Conservation (phyloP, 75 land plant genomes). For the Chamaecyparis obtusa region DNA sequence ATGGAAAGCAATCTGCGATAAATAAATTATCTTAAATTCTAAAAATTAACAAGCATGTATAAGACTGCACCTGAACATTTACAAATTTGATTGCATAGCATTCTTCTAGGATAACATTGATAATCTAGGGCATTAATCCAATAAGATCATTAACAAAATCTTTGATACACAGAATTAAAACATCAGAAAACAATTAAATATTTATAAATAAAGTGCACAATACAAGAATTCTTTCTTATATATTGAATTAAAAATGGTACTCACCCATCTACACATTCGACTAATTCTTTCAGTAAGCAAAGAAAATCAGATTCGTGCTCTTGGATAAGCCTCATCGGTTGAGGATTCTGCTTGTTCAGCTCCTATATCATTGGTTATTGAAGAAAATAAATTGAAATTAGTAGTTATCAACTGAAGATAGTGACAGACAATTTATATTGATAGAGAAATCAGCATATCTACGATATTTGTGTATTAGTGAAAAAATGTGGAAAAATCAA, state of each 20-base stretch:
- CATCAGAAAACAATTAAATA: constrained; percentile 6
- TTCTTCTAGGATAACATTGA: constrained; percentile 84
- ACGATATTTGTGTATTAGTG: constrained; percentile 65
- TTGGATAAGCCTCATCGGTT: constrained; percentile 57
- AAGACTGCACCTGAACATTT: constrained; percentile 21
- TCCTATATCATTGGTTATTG: constrained; percentile 97
- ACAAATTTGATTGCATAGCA: constrained; percentile 89
- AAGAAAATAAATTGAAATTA: background rate
- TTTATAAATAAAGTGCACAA: background rate
- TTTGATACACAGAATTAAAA: constrained; percentile 20
- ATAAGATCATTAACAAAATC: constrained; percentile 64
- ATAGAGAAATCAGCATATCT: constrained; percentile 33
- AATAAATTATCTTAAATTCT: background rate
- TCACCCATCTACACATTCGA: constrained; percentile 85
- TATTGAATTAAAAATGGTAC: constrained; percentile 5
- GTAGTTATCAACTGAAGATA: background rate
- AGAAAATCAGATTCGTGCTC: constrained; percentile 31
- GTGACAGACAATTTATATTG: background rate
- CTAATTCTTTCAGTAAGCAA: constrained; percentile 74
- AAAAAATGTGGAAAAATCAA: background rate
- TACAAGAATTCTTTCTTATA: background rate
- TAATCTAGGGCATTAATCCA: constrained; percentile 71
- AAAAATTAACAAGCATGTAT: background rate
- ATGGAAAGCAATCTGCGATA: background rate
- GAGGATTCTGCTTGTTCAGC: constrained; percentile 91